Percentiles rank a stretch among this genome's conserved stretches.
Conservation (phyloP, 331 rosid species). For the Erythrophleum ivorense region DNA sequence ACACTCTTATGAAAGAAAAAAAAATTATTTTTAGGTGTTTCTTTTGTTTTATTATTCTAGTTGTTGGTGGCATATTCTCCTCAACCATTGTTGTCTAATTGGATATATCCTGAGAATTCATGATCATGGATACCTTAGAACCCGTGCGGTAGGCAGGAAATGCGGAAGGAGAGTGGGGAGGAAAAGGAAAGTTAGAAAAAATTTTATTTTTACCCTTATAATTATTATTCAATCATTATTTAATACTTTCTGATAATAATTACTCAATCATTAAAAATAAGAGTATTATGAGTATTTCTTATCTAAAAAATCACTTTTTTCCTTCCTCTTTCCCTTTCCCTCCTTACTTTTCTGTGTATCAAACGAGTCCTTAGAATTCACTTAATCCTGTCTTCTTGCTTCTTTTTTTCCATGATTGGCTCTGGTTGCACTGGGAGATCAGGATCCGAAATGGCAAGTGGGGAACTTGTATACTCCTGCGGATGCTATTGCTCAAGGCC, state of each 20-base stretch:
- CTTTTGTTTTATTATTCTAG: neutral
- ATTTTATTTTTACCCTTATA: no score
- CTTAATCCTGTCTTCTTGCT: constrained; percentile 3
- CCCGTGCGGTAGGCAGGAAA: no score
- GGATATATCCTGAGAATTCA: neutral
- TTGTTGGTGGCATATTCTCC: neutral
- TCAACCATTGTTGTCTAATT: neutral
- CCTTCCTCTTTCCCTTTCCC: no score
- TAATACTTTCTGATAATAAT: no score
- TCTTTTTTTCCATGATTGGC: neutral
- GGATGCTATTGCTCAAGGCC: constrained; percentile 76
- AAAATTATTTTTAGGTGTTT: neutral
- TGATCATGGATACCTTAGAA: neutral
- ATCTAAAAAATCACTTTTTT: no score
- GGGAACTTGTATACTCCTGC: constrained; percentile 57
- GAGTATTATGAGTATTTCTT: no score
- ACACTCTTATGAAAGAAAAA: neutral
- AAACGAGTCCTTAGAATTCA: neutral
- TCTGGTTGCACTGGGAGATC: constrained; percentile 18
- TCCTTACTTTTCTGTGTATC: no score
- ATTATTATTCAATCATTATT: no score
- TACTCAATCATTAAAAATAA: no score
- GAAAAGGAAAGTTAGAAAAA: no score
- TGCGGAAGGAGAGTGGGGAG: no score
- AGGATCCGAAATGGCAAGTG: constrained; percentile 60